Conservation (phyloP, 176 grass and related monocot species). For the Panicum miliaceum region DNA sequence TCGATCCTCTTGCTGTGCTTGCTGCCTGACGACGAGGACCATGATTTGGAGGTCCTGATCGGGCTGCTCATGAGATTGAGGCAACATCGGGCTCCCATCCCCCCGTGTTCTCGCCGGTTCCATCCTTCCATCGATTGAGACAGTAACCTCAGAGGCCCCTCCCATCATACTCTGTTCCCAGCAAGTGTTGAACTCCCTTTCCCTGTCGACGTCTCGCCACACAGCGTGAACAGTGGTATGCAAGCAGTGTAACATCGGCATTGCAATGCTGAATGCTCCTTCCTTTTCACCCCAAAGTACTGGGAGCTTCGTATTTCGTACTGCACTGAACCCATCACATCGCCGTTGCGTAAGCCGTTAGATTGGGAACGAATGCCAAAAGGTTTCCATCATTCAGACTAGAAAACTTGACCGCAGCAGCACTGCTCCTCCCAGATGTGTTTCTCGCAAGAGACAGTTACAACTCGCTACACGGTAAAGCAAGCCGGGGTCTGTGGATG, state of each 20-base stretch:
- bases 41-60: slow-evolving; percentile 32
- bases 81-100: slow-evolving; percentile 37
- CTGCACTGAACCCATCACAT: background rate
- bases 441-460: background rate
- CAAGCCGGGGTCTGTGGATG: background rate
- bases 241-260: background rate
- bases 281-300: background rate
- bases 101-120: slow-evolving; percentile 27
- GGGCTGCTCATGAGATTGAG: slow-evolving; percentile 14
- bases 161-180: slow-evolving; percentile 48
- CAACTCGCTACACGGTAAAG: background rate
- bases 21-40: slow-evolving; percentile 15
- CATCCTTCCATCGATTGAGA: slow-evolving; percentile 27
- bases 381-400: background rate
- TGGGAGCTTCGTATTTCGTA: background rate
- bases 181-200: slow-evolving; percentile 19
- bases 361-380: background rate
- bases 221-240: slow-evolving; percentile 7
- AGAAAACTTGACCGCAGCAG: background rate
- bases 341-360: background rate
- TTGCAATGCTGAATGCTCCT: background rate
- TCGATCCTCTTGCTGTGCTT: background rate
- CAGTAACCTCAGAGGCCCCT: slow-evolving; percentile 12
- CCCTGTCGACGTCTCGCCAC: slow-evolving; percentile 12
- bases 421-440: background rate